phyloP scores from a whole-genome alignment of 495 filamentous ascomycete species.

The Aspergillus biplanus region DNA sequence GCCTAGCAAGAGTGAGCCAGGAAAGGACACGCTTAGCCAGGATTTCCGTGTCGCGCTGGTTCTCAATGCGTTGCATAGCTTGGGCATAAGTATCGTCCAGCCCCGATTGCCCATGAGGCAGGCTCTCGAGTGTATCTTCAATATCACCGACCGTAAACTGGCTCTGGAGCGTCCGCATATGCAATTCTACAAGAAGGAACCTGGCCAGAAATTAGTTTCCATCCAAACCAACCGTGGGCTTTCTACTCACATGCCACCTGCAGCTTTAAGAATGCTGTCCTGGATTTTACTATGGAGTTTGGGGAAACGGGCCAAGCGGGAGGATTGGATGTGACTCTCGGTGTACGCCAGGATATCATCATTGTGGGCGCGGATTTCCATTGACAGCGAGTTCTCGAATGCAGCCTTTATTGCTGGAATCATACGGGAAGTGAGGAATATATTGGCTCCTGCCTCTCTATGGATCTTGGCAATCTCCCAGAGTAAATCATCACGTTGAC shows the following conservation, averaged over 20 bases:
- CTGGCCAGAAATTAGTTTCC: not conserved
- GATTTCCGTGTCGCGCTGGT: not conserved
- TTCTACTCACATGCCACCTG: not conserved
- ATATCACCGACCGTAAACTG: not conserved
- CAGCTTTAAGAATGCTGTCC: not conserved
- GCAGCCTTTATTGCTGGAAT: not conserved
- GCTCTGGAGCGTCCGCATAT: not conserved
- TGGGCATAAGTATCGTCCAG: not conserved
- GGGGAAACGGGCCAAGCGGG: not conserved
- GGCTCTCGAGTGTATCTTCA: not conserved
- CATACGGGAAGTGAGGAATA: not conserved
- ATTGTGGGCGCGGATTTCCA: not conserved
- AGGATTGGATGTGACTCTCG: not conserved
- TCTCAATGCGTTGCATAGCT: conserved; percentile 1
- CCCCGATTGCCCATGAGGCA: not conserved
- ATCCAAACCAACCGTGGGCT: not conserved
- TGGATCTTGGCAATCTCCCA: not conserved
- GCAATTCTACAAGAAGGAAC: not conserved
- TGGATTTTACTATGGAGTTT: not conserved
- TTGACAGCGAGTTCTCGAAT: not conserved
- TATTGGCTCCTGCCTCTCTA: not conserved
- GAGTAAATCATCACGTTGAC: not conserved
- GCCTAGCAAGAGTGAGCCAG: not conserved
- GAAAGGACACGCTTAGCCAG: not conserved
- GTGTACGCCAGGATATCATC: not conserved